Percentiles rank a stretch among this genome's conserved stretches.
phyloP scores from a whole-genome alignment of 805 yeast genomes.

The Blastobotrys robertii region DNA sequence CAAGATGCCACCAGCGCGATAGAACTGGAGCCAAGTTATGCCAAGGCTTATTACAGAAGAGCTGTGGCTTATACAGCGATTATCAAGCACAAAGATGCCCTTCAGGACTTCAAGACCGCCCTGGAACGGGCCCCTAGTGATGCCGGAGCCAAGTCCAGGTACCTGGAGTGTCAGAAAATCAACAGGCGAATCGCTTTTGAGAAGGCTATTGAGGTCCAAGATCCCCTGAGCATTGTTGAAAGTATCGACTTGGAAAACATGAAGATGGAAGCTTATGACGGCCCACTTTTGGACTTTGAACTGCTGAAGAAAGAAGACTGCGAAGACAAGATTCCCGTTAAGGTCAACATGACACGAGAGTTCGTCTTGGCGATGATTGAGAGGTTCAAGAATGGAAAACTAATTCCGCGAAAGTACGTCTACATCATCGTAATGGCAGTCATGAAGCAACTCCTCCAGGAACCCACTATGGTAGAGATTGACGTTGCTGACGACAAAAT shows the following conservation, averaged over 20 bases:
- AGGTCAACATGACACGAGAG: slow-evolving; percentile 29
- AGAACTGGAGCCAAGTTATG: slow-evolving; percentile 50
- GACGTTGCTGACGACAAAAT: slow-evolving; percentile 28
- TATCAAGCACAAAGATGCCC: slow-evolving; percentile 64
- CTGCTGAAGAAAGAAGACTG: slow-evolving; percentile 15
- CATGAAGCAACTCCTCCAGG: slow-evolving; percentile 50
- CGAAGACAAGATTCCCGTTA: slow-evolving; percentile 20
- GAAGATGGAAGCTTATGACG: slow-evolving; percentile 47
- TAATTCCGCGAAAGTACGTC: slow-evolving; percentile 71
- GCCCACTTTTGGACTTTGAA: slow-evolving; percentile 41
- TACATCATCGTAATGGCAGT: slow-evolving; percentile 72
- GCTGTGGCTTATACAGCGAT: slow-evolving; percentile 76
- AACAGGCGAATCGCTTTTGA: slow-evolving; percentile 72
- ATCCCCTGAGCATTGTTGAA: slow-evolving; percentile 40
- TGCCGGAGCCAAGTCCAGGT: slow-evolving; percentile 50
- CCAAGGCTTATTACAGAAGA: slow-evolving; percentile 79
- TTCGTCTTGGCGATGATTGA: slow-evolving; percentile 60
- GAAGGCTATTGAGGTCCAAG: slow-evolving; percentile 73
- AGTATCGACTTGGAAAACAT: slow-evolving; percentile 26
- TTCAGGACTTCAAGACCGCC: slow-evolving; percentile 55
- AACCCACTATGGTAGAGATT: slow-evolving; percentile 70
- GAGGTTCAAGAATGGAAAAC: slow-evolving; percentile 63
- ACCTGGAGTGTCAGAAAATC: slow-evolving; percentile 52
- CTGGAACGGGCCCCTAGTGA: slow-evolving; percentile 59
- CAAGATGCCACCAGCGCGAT: slow-evolving; percentile 70